These are phyloP conservation scores for Daldinia childiae DNA, from an alignment of 495 filamentous ascomycete species.

Conservation along the genomic window DNA sequence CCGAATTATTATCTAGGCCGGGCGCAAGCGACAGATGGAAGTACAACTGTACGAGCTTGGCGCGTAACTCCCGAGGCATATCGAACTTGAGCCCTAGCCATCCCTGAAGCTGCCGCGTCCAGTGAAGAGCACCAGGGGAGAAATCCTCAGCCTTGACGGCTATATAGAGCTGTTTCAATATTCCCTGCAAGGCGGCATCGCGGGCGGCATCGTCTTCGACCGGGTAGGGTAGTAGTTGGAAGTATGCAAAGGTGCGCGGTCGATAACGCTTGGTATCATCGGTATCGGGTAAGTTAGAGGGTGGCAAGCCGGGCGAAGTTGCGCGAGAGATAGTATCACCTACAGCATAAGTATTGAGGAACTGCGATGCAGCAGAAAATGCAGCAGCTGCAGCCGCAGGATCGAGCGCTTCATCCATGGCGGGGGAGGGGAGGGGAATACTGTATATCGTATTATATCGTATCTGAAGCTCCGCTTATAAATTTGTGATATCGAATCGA, in stretches of 20 bases:
- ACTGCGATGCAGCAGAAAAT: slow-evolving; percentile 41
- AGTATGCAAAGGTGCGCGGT: slow-evolving; percentile 92
- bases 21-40: slow-evolving; percentile 94
- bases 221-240: slow-evolving; percentile 84
- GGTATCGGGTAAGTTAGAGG: slow-evolving; percentile 42
- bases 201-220: slow-evolving; percentile 80
- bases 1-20: slow-evolving; percentile 79
- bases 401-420: slow-evolving; percentile 49
- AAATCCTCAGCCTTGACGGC: slow-evolving; percentile 93
- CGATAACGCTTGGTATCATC: slow-evolving; percentile 71
- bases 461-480: slow-evolving; percentile 1
- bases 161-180: slow-evolving; percentile 91
- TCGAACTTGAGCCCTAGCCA: slow-evolving; percentile 98
- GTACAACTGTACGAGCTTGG: slow-evolving; percentile 87
- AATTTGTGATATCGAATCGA: slow-evolving; percentile 10
- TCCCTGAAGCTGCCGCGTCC: slow-evolving; percentile 94
- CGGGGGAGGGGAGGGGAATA: background rate
- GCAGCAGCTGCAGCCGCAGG: slow-evolving; percentile 34
- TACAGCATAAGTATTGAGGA: slow-evolving; percentile 39
- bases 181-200: slow-evolving; percentile 78
- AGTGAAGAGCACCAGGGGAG: slow-evolving; percentile 90
- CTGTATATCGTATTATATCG: background rate
- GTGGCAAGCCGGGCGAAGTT: slow-evolving; percentile 56
- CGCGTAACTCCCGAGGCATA: slow-evolving; percentile 80
- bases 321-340: slow-evolving; percentile 60